Evolutionary conservation across 371 early-diverging fungal genomes (phyloP).

Genomic region (Rozella allomycis): DNA sequence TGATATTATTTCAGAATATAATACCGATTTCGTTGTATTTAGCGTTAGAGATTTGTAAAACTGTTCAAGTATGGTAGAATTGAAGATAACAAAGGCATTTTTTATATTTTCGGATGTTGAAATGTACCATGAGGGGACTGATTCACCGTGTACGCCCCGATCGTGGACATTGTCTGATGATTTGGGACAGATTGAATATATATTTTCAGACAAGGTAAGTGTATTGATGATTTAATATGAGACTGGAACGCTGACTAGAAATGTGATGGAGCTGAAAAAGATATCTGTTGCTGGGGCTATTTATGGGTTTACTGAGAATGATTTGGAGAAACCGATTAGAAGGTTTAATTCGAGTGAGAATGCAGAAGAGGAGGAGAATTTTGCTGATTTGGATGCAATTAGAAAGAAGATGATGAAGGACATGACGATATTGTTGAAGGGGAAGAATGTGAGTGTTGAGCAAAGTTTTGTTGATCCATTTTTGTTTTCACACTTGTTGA

Average conservation of each 20-base stretch:
- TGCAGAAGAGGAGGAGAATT: background rate
- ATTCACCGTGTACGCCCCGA: conserved; percentile 42
- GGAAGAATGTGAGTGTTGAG: background rate
- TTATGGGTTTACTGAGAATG: conserved; percentile 14
- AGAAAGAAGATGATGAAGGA: conserved; percentile 40
- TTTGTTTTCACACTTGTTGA: background rate
- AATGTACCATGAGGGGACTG: conserved; percentile 52
- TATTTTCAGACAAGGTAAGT: conserved; percentile 67
- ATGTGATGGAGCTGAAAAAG: conserved; percentile 82
- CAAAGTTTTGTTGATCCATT: conserved; percentile 2
- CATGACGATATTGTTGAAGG: conserved; percentile 26
- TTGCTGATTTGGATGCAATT: no score
- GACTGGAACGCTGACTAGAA: conserved; percentile 95
- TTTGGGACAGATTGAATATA: conserved; percentile 74
- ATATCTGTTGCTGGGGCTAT: conserved; percentile 59
- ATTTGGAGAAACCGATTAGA: no score
- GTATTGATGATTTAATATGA: background rate
- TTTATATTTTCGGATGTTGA: conserved; percentile 65
- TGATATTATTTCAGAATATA: conserved; percentile 83
- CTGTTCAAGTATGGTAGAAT: conserved; percentile 10
- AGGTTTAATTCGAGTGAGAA: no score
- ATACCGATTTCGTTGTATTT: conserved; percentile 94
- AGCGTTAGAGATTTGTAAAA: conserved; percentile 46
- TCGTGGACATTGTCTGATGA: conserved; percentile 90
- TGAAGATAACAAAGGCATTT: conserved; percentile 35